These are phyloP conservation scores for Fragaria vesca DNA, from an alignment of 306 rosid species.

Conservation along the genomic window DNA sequence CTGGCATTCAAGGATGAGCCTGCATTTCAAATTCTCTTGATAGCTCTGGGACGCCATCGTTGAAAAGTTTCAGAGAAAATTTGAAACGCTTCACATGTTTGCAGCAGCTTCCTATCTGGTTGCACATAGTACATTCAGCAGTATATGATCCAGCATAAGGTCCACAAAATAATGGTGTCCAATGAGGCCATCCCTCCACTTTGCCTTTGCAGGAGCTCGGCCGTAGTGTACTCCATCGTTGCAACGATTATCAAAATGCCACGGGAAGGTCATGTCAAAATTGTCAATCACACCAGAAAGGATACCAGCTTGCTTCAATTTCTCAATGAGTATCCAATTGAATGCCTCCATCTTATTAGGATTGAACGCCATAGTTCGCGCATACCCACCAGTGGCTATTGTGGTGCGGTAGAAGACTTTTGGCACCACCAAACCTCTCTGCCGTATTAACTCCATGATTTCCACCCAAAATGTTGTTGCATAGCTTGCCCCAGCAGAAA, in stretches of 20 bases:
- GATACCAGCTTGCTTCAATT: constrained; percentile 59
- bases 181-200: constrained; percentile 80
- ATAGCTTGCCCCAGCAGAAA: constrained; percentile 56
- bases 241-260: constrained; percentile 87
- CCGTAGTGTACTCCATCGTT: constrained; percentile 93
- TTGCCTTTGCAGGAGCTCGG: constrained; percentile 65
- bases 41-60: neutral
- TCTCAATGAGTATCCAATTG: constrained; percentile 66
- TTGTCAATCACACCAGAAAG: constrained; percentile 69
- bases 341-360: constrained; percentile 86
- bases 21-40: neutral
- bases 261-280: constrained; percentile 87
- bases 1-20: constrained; percentile 13
- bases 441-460: constrained; percentile 48
- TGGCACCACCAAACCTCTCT: constrained; percentile 60
- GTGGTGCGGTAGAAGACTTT: constrained; percentile 71
- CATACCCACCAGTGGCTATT: constrained; percentile 81
- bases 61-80: constrained; percentile 4
- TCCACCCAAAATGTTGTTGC: constrained; percentile 84
- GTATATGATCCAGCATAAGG: constrained; percentile 82
- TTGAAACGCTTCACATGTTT: constrained; percentile 3
- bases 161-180: constrained; percentile 94
- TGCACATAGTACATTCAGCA: constrained; percentile 69
- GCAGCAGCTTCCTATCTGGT: constrained; percentile 34
- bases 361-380: constrained; percentile 68